Conservation (phyloP, 1,284 basidiomycete genomes). For the Microbotryum violaceum region DNA sequence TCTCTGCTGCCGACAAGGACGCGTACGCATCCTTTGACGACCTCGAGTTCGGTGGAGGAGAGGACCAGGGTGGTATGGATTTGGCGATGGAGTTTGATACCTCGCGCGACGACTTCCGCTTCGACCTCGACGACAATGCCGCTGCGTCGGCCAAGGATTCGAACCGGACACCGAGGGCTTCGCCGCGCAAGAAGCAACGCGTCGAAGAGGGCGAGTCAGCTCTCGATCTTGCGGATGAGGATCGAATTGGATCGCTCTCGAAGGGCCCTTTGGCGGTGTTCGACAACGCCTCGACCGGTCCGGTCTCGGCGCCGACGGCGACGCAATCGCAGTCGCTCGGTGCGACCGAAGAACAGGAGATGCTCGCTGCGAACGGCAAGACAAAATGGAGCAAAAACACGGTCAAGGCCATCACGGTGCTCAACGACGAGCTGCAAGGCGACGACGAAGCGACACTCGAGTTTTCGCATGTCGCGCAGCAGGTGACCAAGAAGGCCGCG, state of each 20-base stretch:
- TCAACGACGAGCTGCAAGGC: conserved; percentile 59
- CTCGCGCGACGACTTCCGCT: conserved; percentile 2
- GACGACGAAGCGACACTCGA: conserved; percentile 55
- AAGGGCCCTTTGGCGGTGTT: conserved; percentile 10
- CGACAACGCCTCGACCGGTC: conserved; percentile 1
- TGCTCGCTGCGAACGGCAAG: neutral
- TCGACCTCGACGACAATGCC: conserved; percentile 6
- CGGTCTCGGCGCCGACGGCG: neutral
- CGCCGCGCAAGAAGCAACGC: neutral
- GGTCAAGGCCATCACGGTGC: conserved; percentile 73
- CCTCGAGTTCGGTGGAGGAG: conserved; percentile 5
- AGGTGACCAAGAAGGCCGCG: conserved; percentile 83
- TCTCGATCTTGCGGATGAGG: neutral
- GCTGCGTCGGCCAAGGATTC: neutral
- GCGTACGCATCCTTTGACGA: conserved; percentile 25
- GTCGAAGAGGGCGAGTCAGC: neutral
- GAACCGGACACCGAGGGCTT: neutral
- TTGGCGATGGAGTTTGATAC: neutral
- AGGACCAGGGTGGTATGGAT: neutral
- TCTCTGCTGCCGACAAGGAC: conserved; percentile 11
- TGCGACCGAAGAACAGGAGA: conserved; percentile 19
- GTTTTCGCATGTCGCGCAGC: conserved; percentile 62
- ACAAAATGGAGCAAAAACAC: conserved; percentile 58
- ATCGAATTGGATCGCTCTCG: neutral
- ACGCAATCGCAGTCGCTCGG: conserved; percentile 18